These are phyloP conservation scores for Backusella liffmaniae DNA, from an alignment of 192 early-diverging fungal genomes.

Conservation along the genomic window DNA sequence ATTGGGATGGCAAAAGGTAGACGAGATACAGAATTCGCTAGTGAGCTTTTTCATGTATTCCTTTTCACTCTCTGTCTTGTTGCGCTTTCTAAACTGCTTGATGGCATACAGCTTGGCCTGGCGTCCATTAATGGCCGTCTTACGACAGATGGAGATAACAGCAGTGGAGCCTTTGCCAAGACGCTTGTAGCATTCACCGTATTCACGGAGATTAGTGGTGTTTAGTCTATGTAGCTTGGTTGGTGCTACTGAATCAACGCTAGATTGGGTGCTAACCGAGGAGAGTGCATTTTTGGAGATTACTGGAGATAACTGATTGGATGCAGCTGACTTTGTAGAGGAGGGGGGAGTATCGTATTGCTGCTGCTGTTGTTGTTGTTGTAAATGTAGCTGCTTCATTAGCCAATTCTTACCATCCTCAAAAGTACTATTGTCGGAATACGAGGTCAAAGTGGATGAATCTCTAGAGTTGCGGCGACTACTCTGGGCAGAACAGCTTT, in stretches of 20 bases:
- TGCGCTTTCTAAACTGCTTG: conserved; percentile 84
- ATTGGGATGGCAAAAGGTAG: conserved; percentile 87
- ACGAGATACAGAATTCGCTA: conserved; percentile 94
- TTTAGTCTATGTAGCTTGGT: conserved; percentile 10
- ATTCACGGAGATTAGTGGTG: conserved; percentile 19
- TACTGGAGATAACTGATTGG: neutral
- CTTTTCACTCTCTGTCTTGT: conserved; percentile 86
- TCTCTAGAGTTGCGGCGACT: conserved; percentile 3
- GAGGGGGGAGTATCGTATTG: neutral
- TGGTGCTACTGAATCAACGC: neutral
- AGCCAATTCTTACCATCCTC: conserved; percentile 15
- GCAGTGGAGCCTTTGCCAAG: conserved; percentile 91
- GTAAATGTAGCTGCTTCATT: conserved; percentile 9
- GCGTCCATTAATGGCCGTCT: conserved; percentile 36
- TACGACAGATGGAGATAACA: conserved; percentile 80
- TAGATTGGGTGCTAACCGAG: neutral
- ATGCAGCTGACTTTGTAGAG: neutral
- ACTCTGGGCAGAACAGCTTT: conserved; percentile 2
- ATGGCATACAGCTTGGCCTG: conserved; percentile 80
- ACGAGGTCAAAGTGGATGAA: neutral
- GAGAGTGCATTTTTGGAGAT: neutral
- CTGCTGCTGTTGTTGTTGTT: neutral
- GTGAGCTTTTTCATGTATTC: conserved; percentile 96
- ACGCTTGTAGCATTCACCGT: conserved; percentile 50
- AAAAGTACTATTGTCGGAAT: neutral